Evolutionary conservation across 108 stramenopile species (phyloP), one percentile per base, ranked within the genome.

Genomic region (Nannochloropsis gaditana): DNA sequence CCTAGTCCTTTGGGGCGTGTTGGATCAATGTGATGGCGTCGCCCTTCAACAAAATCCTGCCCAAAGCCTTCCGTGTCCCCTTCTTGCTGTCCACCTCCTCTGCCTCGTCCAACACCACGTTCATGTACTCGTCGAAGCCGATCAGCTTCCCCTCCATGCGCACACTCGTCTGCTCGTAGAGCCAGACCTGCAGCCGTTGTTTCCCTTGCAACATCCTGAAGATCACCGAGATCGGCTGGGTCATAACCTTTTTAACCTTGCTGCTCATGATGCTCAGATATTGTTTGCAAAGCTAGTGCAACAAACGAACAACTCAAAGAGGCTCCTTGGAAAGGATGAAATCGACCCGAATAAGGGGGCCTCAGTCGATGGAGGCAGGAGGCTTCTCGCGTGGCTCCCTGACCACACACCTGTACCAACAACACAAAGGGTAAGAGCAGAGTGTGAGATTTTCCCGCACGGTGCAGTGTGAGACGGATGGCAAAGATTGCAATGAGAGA

Each of bases 91-190:
- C 83, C 83, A 91, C 90, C 92, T 99, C 97, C 42, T 94, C 92
- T 9, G 99, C 99, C 59, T 95, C 95, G 82, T 99, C 97, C 90
- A 99, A 88, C 9, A 96, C 93, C 84, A 96, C 90, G 89, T 97
- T 97, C 96, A 97, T 96, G 93, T 97, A 99, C 90, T 92, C 92
- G 79, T 92, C 92, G 79, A 93, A 92, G 11, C 92, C 92, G 11
- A 98, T 95, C 84, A 99, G 97, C 82, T 95, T 95, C 19, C 97
- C 99, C 90, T 99, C 99, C 81, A 99, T 95, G 83, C 95, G 89
- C 93, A 95, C 95, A 82, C 92, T 92, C 5, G 96, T 95, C 91
- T 99, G 96, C 91, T 97, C 99, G 90, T 97, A 98, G 8, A 99
- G 88, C 97, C 99, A 98, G 83, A 99, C 93, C 86, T 95, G 93